Evolutionary conservation across 1,139 yeast species (phyloP).

Genomic region (Saccharomycopsis crataegensis): DNA sequence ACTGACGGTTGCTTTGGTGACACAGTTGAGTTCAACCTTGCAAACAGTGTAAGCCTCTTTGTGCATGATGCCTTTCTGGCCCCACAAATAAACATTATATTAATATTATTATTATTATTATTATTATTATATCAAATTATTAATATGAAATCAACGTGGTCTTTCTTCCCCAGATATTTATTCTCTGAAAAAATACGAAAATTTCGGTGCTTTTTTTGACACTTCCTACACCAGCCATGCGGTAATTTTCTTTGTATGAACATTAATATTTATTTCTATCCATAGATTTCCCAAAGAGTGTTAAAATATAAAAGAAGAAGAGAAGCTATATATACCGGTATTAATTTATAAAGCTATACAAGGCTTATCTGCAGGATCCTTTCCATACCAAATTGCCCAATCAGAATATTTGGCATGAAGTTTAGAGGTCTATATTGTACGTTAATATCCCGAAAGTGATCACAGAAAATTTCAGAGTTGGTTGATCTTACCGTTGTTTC

Average conservation of each 20-base stretch:
- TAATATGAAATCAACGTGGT: too few relatives aligned
- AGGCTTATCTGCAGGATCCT: slow-evolving; percentile 58
- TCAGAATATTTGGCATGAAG: slow-evolving; percentile 42
- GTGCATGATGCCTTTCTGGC: too few relatives aligned
- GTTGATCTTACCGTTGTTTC: slow-evolving; percentile 23
- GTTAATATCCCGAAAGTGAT: slow-evolving; percentile 1
- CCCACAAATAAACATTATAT: too few relatives aligned
- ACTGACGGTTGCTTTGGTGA: not conserved
- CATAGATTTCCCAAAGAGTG: not conserved
- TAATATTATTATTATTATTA: too few relatives aligned
- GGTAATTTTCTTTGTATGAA: too few relatives aligned
- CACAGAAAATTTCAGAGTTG: not conserved
- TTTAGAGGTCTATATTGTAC: slow-evolving; percentile 23
- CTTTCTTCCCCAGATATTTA: too few relatives aligned
- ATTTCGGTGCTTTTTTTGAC: too few relatives aligned
- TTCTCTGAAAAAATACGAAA: too few relatives aligned
- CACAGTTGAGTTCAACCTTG: not conserved
- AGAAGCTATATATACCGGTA: not conserved
- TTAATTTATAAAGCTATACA: slow-evolving; percentile 26
- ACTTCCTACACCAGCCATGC: too few relatives aligned
- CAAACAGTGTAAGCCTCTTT: not conserved
- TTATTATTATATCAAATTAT: too few relatives aligned
- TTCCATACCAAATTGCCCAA: slow-evolving; percentile 64
- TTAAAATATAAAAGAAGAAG: not conserved
- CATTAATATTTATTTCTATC: too few relatives aligned